A percentile compares a stretch with the other conserved stretches of the same genome.
phyloP scores from a whole-genome alignment of 2,329 filamentous ascomycete genomes.

The Colletotrichum salicis region DNA sequence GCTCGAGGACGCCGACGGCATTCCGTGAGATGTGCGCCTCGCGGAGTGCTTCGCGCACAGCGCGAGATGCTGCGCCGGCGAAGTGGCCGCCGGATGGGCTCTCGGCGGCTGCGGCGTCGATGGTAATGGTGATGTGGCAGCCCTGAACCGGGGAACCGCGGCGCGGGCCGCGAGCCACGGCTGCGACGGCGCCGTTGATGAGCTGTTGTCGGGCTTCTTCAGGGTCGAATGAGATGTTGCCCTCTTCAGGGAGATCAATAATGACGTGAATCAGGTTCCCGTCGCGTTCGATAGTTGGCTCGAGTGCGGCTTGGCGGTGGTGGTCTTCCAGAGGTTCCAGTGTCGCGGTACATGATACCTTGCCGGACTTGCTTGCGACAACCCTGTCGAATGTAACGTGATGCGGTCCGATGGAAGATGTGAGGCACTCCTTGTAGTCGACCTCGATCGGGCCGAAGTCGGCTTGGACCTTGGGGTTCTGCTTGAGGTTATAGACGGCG shows the following conservation, averaged over 20 bases:
- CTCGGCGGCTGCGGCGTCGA: conserved; percentile 64
- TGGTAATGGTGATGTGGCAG: conserved; percentile 74
- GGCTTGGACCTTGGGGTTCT: conserved; percentile 88
- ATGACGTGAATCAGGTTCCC: conserved; percentile 75
- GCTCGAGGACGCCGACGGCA: conserved; percentile 81
- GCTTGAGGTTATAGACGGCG: conserved; percentile 85
- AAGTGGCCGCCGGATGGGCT: conserved; percentile 76
- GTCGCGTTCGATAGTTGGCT: conserved; percentile 65
- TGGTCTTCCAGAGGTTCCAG: conserved; percentile 69
- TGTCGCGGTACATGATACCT: conserved; percentile 77
- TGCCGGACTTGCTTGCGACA: conserved; percentile 82
- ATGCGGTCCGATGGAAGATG: conserved; percentile 64
- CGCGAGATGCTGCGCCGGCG: conserved; percentile 69
- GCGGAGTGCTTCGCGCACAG: conserved; percentile 76
- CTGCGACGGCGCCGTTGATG: conserved; percentile 83
- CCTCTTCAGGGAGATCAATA: conserved; percentile 61
- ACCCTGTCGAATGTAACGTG: conserved; percentile 79
- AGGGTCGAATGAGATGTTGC: conserved; percentile 58
- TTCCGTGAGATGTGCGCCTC: conserved; percentile 62
- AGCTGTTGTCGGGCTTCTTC: conserved; percentile 69
- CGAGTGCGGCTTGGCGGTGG: conserved; percentile 49
- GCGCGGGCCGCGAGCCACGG: conserved; percentile 84
- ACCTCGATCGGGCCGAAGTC: conserved; percentile 93
- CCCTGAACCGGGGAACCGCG: conserved; percentile 84
- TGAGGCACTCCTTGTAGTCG: conserved; percentile 88